Base-by-base conservation (phyloP, 805 yeast species). In the Cyberlindnera meyerae region DNA sequence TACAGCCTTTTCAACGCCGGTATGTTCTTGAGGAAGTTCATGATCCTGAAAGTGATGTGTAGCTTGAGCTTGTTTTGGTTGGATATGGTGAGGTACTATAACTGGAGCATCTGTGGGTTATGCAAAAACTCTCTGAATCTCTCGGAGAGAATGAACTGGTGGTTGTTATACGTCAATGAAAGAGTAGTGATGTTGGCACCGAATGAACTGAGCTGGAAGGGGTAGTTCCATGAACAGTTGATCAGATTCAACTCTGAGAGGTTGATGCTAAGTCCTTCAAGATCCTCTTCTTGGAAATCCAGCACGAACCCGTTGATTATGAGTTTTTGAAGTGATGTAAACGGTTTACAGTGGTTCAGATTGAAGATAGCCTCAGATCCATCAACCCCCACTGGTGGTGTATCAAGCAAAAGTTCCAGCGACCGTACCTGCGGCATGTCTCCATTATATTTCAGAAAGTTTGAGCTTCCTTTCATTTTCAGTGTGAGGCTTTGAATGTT, bases 161-260 rank as follows among this genome's bases (percentile, higher is more conserved):
- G 53, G 29, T 54, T 56, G 11, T 55, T 44, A 35, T 61, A 62
- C 1, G 39, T 43, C 16, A 62, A 42, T 11, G 42, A 44, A 17
- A 61, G 37, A n/a, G 40, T 37, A 14, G 44, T 48, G 31, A 60
- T 47, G 15, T 44, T 36, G 16, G 44, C 44, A 6, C 59, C 60
- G 36, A 59, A 58, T 22, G 47, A 47, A 18, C 51, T 53, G 29
- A 73, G 49, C 14, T 65, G 60, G 47, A 75, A 75, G 1, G 81
- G 81, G 43, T 72, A 75, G 40, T 70, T 71, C 80, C 81, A 75
- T 2, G 70, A 65, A 52, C 81, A 75, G 43, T 74, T 62, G 11
- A 51, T 44, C 5, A 75, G 45, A 4, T 50, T 43, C 18, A 73
- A 44, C 2, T 44, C 45, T 5, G 47, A 45, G 9, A 45, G 20